Evolutionary conservation across 768 basidiomycete genomes (phyloP).

Genomic region (Mycena metata): DNA sequence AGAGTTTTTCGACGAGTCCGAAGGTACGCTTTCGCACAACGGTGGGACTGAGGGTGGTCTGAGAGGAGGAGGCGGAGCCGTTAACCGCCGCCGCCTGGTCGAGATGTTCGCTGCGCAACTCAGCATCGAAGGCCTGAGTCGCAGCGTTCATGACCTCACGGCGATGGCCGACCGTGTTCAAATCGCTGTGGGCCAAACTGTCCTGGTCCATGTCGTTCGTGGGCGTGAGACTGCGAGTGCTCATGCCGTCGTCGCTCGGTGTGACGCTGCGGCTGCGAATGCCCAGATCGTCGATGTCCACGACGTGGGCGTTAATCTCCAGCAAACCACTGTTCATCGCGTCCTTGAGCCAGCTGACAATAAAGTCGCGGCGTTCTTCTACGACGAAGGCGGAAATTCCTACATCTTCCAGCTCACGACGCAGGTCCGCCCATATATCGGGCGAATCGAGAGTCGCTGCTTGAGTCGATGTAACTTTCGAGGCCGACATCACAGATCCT

Average conservation of each 20-base stretch:
- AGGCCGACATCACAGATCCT: constrained; percentile 30
- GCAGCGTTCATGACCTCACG: constrained; percentile 20
- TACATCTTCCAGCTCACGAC: constrained; percentile 38
- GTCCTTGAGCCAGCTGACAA: constrained; percentile 33
- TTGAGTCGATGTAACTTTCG: constrained; percentile 21
- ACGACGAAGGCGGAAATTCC: constrained; percentile 33
- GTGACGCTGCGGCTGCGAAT: not conserved
- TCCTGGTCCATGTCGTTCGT: constrained; percentile 7
- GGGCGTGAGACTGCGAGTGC: constrained; percentile 3
- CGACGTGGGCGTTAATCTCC: constrained; percentile 12
- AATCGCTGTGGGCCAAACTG: constrained; percentile 13
- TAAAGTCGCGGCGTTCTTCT: constrained; percentile 34
- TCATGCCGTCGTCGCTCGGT: not conserved
- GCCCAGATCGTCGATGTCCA: constrained; percentile 4
- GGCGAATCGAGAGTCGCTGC: constrained; percentile 33
- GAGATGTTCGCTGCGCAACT: constrained; percentile 10
- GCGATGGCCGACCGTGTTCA: constrained; percentile 8
- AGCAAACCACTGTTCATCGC: constrained; percentile 23
- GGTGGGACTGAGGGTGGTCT: not conserved
- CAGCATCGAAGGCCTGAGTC: constrained; percentile 24
- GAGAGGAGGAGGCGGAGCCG: constrained; percentile 11
- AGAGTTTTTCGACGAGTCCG: constrained; percentile 34
- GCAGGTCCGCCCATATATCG: constrained; percentile 35
- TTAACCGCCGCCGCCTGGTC: constrained; percentile 22
- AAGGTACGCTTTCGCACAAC: constrained; percentile 21